Conservation (phyloP, 768 basidiomycete genomes). For the Lactarius vividus region DNA sequence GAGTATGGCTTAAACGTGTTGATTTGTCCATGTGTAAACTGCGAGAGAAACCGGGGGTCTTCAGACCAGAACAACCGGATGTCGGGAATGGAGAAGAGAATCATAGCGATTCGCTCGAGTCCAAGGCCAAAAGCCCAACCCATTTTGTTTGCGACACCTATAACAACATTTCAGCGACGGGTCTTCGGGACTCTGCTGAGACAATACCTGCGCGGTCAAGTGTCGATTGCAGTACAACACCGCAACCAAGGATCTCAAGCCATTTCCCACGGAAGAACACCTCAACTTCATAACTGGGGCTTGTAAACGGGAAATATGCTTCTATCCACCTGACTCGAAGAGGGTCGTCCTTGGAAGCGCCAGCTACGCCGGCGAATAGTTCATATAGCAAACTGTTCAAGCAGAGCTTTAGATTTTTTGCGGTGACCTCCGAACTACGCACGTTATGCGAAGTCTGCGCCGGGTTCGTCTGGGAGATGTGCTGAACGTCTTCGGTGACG, state of each 20-base stretch:
- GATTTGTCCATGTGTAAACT: constrained; percentile 78
- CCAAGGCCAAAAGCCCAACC: constrained; percentile 99
- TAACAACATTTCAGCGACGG: neutral
- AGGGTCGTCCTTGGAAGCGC: constrained; percentile 57
- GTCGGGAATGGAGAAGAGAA: constrained; percentile 94
- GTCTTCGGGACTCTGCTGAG: neutral
- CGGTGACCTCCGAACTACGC: constrained; percentile 64
- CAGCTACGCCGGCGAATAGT: constrained; percentile 67
- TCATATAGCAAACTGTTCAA: constrained; percentile 82
- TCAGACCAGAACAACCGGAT: constrained; percentile 97
- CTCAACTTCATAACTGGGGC: constrained; percentile 97
- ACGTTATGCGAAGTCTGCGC: constrained; percentile 78
- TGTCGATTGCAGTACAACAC: constrained; percentile 87
- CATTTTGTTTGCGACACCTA: constrained; percentile 77
- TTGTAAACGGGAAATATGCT: constrained; percentile 97
- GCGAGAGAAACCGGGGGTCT: constrained; percentile 82
- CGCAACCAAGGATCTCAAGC: constrained; percentile 94
- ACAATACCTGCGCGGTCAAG: constrained; percentile 80
- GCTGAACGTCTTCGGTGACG: constrained; percentile 81
- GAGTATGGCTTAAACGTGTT: constrained; percentile 87
- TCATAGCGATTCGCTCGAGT: constrained; percentile 96
- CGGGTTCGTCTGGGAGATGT: constrained; percentile 72
- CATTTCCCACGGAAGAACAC: constrained; percentile 95
- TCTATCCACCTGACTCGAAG: constrained; percentile 95
- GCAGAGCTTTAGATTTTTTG: constrained; percentile 84